Evolutionary conservation across 192 early-diverging fungal species (phyloP).

Genomic region (Coemansia sp.): DNA sequence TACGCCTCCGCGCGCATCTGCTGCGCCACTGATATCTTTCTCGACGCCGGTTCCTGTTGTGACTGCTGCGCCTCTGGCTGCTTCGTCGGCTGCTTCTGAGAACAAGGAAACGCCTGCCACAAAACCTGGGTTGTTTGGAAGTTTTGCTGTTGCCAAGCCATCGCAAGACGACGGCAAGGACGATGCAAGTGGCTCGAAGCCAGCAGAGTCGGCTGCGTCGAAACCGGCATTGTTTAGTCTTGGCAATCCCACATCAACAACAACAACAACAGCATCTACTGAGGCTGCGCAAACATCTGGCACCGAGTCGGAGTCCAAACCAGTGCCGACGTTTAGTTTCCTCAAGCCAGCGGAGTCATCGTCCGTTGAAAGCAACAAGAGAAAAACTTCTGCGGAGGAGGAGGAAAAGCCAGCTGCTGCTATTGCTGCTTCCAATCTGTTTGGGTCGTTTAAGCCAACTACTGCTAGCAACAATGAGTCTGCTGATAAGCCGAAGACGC

Average conservation of each 20-base stretch:
- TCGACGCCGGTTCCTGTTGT: neutral
- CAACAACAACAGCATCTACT: too few species aligned
- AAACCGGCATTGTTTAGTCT: too few species aligned
- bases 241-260: too few species aligned
- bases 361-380: neutral
- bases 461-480: neutral
- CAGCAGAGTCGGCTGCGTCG: neutral
- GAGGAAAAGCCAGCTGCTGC: too few species aligned
- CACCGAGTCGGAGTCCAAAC: neutral
- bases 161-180: neutral
- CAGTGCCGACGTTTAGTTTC: constrained; percentile 24
- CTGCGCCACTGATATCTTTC: neutral
- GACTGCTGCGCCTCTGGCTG: neutral
- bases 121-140: constrained; percentile 7
- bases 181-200: neutral
- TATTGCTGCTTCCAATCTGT: neutral
- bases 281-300: neutral
- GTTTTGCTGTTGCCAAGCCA: constrained; percentile 9
- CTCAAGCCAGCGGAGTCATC: constrained; percentile 3
- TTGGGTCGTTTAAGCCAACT: neutral
- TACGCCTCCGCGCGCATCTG: neutral
- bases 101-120: neutral
- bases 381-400: neutral
- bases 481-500: neutral
- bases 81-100: neutral